Percentiles rank a stretch among this genome's conserved stretches.
Conservation (phyloP, 306 rosid species). For the Sesbania bispinosa region DNA sequence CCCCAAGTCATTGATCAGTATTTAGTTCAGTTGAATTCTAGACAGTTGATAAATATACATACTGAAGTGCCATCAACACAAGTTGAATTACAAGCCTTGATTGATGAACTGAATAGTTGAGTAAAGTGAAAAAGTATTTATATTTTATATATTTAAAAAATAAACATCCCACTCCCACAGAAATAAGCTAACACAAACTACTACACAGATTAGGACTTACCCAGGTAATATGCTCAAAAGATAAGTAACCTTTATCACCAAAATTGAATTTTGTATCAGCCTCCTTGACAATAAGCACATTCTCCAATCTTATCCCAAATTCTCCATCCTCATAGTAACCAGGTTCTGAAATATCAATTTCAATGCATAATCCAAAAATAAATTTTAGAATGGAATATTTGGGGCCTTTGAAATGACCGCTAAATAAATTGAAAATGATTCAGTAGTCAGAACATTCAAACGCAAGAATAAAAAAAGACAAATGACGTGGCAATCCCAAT, state of each 20-base stretch:
- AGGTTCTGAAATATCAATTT: constrained; percentile 63
- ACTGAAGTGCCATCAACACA: no score
- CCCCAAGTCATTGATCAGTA: not conserved
- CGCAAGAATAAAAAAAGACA: not conserved
- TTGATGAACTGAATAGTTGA: not conserved
- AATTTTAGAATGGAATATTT: not conserved
- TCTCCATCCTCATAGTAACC: constrained; percentile 94
- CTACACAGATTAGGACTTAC: constrained; percentile 36
- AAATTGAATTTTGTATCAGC: constrained; percentile 83
- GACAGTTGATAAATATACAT: no score
- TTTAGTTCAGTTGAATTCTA: not conserved
- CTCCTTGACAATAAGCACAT: constrained; percentile 79
- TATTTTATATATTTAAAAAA: not conserved
- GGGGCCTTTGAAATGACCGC: not conserved
- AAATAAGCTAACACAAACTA: not conserved
- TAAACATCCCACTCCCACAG: not conserved
- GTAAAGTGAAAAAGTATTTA: not conserved
- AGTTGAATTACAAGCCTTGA: not conserved
- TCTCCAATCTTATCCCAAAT: constrained; percentile 97
- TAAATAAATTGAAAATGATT: constrained; percentile 6
- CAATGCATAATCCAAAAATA: not conserved
- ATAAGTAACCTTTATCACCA: constrained; percentile 83
- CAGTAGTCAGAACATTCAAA: constrained; percentile 8
- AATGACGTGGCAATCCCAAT: not conserved
- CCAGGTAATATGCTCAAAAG: constrained; percentile 97